Evolutionary conservation across 345 rosid genomes (phyloP).

Genomic region (Eucalyptus albens): DNA sequence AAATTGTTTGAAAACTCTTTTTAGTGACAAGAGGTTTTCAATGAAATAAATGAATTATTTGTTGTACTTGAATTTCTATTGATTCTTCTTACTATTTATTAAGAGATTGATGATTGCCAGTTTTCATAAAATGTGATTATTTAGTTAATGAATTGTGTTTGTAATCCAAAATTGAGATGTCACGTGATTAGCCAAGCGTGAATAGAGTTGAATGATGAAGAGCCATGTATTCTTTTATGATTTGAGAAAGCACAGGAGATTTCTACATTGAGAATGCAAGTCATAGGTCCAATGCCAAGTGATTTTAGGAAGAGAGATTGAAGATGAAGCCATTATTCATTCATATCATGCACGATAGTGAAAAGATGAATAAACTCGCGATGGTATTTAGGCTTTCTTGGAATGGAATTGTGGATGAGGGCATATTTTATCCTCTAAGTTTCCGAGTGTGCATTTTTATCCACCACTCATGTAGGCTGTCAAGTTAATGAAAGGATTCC

Average conservation of each 20-base stretch:
- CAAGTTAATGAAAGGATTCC: neutral
- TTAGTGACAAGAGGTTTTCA: neutral
- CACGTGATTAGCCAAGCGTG: neutral
- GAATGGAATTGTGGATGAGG: no score
- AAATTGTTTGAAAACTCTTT: neutral
- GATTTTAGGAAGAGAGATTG: neutral
- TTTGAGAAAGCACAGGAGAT: neutral
- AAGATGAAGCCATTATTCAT: neutral
- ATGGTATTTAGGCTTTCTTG: neutral
- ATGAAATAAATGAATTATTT: neutral
- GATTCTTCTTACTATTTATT: neutral
- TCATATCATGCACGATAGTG: neutral
- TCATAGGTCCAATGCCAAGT: neutral
- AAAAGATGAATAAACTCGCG: no score
- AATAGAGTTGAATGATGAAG: neutral
- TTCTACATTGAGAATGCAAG: neutral
- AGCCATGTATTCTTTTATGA: neutral
- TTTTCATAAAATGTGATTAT: neutral
- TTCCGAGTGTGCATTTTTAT: neutral
- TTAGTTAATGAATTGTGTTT: neutral
- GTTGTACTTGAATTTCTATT: neutral
- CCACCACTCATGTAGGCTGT: neutral
- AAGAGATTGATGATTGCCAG: neutral
- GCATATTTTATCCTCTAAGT: no score
- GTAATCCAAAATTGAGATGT: neutral